phyloP scores from a whole-genome alignment of 2,329 filamentous ascomycete genomes.

The Hymenoscyphus linearis region DNA sequence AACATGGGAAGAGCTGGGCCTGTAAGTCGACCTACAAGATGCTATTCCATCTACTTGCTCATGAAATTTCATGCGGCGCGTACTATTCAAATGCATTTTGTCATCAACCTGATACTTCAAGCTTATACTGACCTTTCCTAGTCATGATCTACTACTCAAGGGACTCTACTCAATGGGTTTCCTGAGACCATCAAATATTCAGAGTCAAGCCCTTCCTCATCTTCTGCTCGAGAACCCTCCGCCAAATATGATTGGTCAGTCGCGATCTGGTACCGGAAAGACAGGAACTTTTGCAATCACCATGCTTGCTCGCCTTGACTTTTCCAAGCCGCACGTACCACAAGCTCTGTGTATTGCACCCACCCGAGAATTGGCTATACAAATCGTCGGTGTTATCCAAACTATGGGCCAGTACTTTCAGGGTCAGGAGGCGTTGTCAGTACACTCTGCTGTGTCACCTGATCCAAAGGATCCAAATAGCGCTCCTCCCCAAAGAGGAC shows the following conservation, averaged over 20 bases:
- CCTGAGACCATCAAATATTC: conserved; percentile 93
- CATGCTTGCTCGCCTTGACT: conserved; percentile 80
- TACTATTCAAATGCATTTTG: neutral
- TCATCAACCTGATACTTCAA: conserved; percentile 36
- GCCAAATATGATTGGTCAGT: conserved; percentile 92
- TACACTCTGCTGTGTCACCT: conserved; percentile 66
- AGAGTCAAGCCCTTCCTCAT: conserved; percentile 87
- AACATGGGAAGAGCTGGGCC: conserved; percentile 76
- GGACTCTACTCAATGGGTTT: conserved; percentile 81
- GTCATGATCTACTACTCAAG: conserved; percentile 53
- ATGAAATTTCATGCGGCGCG: neutral
- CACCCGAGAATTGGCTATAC: conserved; percentile 87
- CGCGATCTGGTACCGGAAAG: conserved; percentile 98
- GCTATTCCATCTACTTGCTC: neutral
- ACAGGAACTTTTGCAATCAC: conserved; percentile 95
- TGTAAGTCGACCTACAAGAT: conserved; percentile 53
- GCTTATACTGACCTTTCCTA: neutral
- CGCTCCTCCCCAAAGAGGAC: conserved; percentile 67
- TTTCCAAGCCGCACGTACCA: conserved; percentile 59
- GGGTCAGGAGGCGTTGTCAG: conserved; percentile 60
- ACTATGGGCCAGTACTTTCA: conserved; percentile 70
- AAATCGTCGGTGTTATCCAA: conserved; percentile 81
- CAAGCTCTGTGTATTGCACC: conserved; percentile 89
- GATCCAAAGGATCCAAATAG: neutral
- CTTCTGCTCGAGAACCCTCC: conserved; percentile 82